phyloP scores from a whole-genome alignment of 75 land plant genomes.

The Sequoia sempervirens region DNA sequence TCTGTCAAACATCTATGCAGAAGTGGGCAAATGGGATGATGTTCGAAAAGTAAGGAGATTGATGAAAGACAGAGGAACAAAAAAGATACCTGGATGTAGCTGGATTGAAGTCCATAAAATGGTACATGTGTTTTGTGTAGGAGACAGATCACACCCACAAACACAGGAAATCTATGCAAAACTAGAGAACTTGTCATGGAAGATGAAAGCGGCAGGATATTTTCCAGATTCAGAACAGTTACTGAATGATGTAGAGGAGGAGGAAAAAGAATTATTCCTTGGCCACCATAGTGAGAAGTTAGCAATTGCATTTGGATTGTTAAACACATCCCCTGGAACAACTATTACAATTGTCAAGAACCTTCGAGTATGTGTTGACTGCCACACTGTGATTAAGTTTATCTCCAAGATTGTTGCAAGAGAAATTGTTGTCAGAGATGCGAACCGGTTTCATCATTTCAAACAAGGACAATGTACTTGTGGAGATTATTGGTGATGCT shows the following conservation, averaged over 20 bases:
- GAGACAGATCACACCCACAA: conserved; percentile 21
- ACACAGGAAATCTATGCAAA: conserved; percentile 18
- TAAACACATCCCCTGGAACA: conserved; percentile 9
- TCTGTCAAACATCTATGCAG: conserved; percentile 30
- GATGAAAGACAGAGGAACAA: conserved; percentile 14
- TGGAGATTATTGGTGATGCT: conserved; percentile 2
- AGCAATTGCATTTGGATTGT: conserved; percentile 30
- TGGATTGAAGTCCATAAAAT: conserved; percentile 24
- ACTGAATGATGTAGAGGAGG: conserved; percentile 20
- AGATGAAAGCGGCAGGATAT: conserved; percentile 19
- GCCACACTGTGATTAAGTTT: conserved; percentile 9
- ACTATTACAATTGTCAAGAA: conserved; percentile 18
- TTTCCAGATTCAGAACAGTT: conserved; percentile 6
- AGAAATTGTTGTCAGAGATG: conserved; percentile 14
- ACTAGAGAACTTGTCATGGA: conserved; percentile 11
- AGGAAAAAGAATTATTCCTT: conserved; percentile 18
- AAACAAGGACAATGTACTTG: conserved; percentile 8
- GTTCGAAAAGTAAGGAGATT: conserved; percentile 16
- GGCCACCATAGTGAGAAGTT: conserved; percentile 28
- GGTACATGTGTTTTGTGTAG: conserved; percentile 26
- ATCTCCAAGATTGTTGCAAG: conserved; percentile 12
- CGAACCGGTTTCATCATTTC: conserved; percentile 7
- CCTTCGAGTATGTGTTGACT: conserved; percentile 13
- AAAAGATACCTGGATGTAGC: conserved; percentile 26
- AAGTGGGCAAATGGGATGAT: conserved; percentile 19